Evolutionary conservation across 306 rosid species (phyloP).

Genomic region (Comarum palustre): DNA sequence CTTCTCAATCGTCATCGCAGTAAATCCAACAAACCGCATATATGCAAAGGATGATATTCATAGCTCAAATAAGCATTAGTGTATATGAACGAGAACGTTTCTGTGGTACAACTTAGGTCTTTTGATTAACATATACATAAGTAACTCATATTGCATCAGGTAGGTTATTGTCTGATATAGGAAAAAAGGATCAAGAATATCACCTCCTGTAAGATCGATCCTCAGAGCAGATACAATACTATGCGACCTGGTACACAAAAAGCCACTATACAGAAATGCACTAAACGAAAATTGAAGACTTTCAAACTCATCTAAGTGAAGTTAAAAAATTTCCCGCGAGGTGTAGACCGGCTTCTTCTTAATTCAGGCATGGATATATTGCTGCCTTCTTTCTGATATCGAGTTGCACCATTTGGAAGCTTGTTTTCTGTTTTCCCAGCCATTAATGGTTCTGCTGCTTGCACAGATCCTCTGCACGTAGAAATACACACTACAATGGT

Average conservation of each 20-base stretch:
- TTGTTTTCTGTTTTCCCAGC: slow-evolving; percentile 64
- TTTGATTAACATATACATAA: slow-evolving; percentile 24
- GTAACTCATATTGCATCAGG: slow-evolving; percentile 23
- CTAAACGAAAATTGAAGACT: not conserved
- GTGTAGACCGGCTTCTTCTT: slow-evolving; percentile 80
- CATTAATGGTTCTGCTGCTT: slow-evolving; percentile 50
- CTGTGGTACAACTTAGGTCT: not conserved
- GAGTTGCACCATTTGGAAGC: slow-evolving; percentile 40
- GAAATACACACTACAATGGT: slow-evolving; percentile 7
- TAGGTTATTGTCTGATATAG: slow-evolving; percentile 30
- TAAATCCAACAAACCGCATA: not conserved
- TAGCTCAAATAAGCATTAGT: not conserved
- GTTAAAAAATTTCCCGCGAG: slow-evolving; percentile 72
- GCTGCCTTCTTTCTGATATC: slow-evolving; percentile 54
- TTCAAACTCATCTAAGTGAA: slow-evolving; percentile 40
- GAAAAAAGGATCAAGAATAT: slow-evolving; percentile 10
- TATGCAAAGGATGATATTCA: not conserved
- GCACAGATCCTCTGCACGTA: slow-evolving; percentile 49
- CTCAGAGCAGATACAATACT: slow-evolving; percentile 29
- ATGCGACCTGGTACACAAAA: slow-evolving; percentile 35
- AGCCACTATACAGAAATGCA: slow-evolving; percentile 44
- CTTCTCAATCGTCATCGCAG: not conserved
- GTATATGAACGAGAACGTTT: not conserved
- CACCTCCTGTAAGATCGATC: slow-evolving; percentile 30
- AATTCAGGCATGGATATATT: slow-evolving; percentile 48